Evolutionary conservation across 1,139 yeast species (phyloP).

Genomic region (Arxiozyma telluris): DNA sequence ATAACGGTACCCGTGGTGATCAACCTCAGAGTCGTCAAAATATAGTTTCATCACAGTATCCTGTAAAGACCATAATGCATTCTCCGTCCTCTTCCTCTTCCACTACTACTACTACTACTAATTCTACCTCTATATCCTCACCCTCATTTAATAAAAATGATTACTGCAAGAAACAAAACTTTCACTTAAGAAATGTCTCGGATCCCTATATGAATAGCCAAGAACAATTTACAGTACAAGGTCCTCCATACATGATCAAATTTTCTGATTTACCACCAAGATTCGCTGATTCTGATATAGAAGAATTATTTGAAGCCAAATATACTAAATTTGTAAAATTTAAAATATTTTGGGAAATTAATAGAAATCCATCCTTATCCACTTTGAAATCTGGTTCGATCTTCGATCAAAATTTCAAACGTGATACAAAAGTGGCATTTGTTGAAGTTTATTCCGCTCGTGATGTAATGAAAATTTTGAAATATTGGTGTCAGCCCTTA

Average conservation of each 20-base stretch:
- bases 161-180: not conserved
- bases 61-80: not conserved
- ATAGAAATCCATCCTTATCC: conserved; percentile 24
- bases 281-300: conserved; percentile 31
- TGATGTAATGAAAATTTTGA: conserved; percentile 38
- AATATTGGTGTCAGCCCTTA: conserved; percentile 24
- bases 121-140: not conserved
- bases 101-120: not conserved
- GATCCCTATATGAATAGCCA: not conserved
- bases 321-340: conserved; percentile 31
- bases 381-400: conserved; percentile 19
- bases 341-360: conserved; percentile 36
- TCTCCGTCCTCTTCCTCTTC: not conserved
- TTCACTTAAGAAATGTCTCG: not conserved
- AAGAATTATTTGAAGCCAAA: conserved; percentile 32
- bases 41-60: not conserved
- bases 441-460: conserved; percentile 44
- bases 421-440: conserved; percentile 46
- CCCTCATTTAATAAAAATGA: not conserved
- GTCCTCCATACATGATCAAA: conserved; percentile 53
- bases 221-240: conserved; percentile 8
- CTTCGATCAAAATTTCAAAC: conserved; percentile 29
- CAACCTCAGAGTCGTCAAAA: not conserved
- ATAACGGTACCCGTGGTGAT: not conserved
- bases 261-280: conserved; percentile 41